Evolutionary conservation across 2,329 filamentous ascomycete genomes (phyloP), one percentile per base, ranked within the genome.

Genomic region (Tolypocladium ovalisporum): DNA sequence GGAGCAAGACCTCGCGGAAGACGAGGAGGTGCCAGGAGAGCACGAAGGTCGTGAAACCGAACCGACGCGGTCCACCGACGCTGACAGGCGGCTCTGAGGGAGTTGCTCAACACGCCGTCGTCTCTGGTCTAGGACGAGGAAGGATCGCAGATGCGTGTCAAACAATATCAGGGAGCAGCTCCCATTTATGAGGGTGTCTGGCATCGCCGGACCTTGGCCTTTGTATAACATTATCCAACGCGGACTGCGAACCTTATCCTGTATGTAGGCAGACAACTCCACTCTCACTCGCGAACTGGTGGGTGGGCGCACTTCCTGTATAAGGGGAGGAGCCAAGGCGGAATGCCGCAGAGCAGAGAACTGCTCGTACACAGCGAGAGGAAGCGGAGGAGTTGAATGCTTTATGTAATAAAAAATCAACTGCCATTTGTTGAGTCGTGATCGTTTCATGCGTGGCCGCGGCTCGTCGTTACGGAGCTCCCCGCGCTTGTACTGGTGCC

Each of bases 1-100:
- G 29, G 77, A 80, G 35, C 75, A 76, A 59, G 70, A 74, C 47
- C 65, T 66, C 3, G 71, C 73, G 4, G 71, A 72, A 22, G 68
- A 71, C 27, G 66, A 67, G 34, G 68, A 70, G 24, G 68, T 68
- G 54, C 60, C 68, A 37, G 68, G 69, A 2, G 68, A 69, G 54
- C 60, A 68, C 44, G 68, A 69, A 3, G 49, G 39, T 13, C 34
- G 8, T n/a, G 54, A 54, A 15, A 57, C 57, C 36, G 24, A 47
- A 32, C n/a, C 58, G 29, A 40, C 40, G n/a, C 39, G 56, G 13
- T 15, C 56, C 13, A 34, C 39, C 15, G 58, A 62, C 12, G 40
- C 52, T 13, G 19, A 54, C 34, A 52, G 22, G 34, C 56, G 55
- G n/a, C 49, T 44, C 44, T 61, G 44, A 59, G 34, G 29, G 36